Conservation (phyloP, 768 basidiomycete species). For the Boletus barrowsii region DNA sequence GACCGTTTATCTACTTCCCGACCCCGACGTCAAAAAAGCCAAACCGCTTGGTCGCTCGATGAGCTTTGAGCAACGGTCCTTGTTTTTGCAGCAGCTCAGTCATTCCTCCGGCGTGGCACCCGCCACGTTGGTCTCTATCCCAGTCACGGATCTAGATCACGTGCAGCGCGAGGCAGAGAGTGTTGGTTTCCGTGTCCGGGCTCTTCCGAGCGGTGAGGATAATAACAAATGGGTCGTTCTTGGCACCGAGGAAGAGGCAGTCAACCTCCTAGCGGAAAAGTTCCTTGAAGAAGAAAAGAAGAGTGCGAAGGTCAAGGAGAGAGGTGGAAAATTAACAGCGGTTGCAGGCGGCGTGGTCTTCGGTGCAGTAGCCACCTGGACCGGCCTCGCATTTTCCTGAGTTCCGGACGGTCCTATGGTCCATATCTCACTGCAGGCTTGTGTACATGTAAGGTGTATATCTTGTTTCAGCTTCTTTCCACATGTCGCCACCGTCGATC, state of each 20-base stretch:
- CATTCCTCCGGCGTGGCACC: conserved; percentile 33
- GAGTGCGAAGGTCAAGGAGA: conserved; percentile 14
- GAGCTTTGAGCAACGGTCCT: conserved; percentile 50
- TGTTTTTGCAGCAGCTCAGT: conserved; percentile 47
- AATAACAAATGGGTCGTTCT: conserved; percentile 47
- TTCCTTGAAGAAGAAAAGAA: conserved; percentile 32
- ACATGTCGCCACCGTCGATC: conserved; percentile 1
- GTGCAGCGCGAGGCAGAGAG: conserved; percentile 41
- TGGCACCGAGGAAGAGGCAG: conserved; percentile 48
- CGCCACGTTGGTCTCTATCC: conserved; percentile 50
- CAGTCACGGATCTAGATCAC: conserved; percentile 41
- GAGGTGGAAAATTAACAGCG: conserved; percentile 35
- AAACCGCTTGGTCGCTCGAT: conserved; percentile 44
- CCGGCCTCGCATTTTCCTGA: conserved; percentile 54
- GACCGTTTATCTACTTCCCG: conserved; percentile 25
- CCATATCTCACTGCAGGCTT: neutral
- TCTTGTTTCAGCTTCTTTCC: neutral
- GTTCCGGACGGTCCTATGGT: neutral
- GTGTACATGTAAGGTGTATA: neutral
- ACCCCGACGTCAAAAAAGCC: conserved; percentile 9
- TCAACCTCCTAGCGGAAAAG: conserved; percentile 32
- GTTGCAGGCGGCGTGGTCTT: conserved; percentile 58
- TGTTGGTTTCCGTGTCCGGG: conserved; percentile 43
- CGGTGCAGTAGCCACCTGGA: conserved; percentile 59
- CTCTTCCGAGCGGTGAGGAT: conserved; percentile 31